Percentiles rank a stretch among this genome's conserved stretches.
phyloP scores from a whole-genome alignment of 805 yeast genomes.

The Clavispora vitiphila region DNA sequence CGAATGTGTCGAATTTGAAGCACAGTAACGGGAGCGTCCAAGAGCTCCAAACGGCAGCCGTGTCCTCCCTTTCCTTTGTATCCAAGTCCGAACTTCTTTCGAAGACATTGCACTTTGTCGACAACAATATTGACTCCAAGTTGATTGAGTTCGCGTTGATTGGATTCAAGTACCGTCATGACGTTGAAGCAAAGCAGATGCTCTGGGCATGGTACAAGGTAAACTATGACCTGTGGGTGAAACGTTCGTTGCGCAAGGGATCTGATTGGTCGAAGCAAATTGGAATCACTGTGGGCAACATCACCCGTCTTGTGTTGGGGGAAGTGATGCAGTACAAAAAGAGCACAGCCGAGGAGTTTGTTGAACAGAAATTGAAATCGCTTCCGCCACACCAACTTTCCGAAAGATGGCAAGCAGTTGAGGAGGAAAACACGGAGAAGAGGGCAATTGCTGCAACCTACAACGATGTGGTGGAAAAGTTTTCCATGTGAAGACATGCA shows the following conservation, averaged over 20 bases:
- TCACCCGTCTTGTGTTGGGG: slow-evolving; percentile 38
- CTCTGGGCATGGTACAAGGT: slow-evolving; percentile 56
- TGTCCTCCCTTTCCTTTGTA: slow-evolving; percentile 51
- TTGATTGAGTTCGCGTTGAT: slow-evolving; percentile 54
- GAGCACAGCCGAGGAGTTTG: slow-evolving; percentile 28
- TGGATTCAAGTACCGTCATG: slow-evolving; percentile 42
- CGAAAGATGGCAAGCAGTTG: slow-evolving; percentile 18
- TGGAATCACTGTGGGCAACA: slow-evolving; percentile 38
- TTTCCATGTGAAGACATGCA: background rate
- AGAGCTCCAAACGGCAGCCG: slow-evolving; percentile 52
- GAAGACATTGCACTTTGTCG: slow-evolving; percentile 54
- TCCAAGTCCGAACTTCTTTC: slow-evolving; percentile 40
- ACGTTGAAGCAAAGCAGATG: slow-evolving; percentile 22
- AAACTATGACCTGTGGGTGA: slow-evolving; percentile 49
- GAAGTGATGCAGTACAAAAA: slow-evolving; percentile 30
- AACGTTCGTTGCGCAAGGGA: slow-evolving; percentile 42
- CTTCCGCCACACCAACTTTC: slow-evolving; percentile 38
- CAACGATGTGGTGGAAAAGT: slow-evolving; percentile 1
- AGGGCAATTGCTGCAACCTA: slow-evolving; percentile 11
- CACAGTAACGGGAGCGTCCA: slow-evolving; percentile 28
- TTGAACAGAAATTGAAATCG: slow-evolving; percentile 21
- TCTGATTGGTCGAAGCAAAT: slow-evolving; percentile 44
- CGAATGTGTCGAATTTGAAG: slow-evolving; percentile 39
- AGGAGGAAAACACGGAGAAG: slow-evolving; percentile 20
- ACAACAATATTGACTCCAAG: slow-evolving; percentile 50